Evolutionary conservation across 2,329 filamentous ascomycete genomes (phyloP).

Genomic region (Phaeosphaeria sp.): DNA sequence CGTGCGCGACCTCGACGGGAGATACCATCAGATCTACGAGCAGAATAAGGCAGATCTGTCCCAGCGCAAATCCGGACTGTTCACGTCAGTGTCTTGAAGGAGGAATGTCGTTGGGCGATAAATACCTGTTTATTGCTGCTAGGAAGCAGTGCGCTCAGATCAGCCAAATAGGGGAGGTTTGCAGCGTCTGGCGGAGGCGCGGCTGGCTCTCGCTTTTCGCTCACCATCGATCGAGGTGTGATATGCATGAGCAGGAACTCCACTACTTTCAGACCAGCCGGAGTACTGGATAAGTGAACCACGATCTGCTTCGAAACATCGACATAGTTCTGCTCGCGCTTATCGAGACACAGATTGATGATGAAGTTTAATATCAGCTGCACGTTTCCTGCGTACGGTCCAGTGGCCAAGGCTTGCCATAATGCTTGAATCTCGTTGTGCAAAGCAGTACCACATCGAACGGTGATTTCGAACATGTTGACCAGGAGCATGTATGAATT

Average conservation of each 20-base stretch:
- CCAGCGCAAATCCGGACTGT: conserved; percentile 82
- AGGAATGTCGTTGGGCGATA: background rate
- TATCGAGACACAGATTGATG: conserved; percentile 89
- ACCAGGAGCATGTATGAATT: conserved; percentile 94
- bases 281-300: conserved; percentile 89
- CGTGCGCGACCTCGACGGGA: conserved; percentile 78
- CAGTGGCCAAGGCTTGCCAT: conserved; percentile 95
- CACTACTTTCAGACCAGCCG: conserved; percentile 85
- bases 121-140: conserved; percentile 42
- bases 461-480: conserved; percentile 95
- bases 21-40: conserved; percentile 96
- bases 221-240: conserved; percentile 95
- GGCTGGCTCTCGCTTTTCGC: conserved; percentile 70
- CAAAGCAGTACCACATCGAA: conserved; percentile 83
- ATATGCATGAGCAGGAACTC: conserved; percentile 93
- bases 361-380: conserved; percentile 95
- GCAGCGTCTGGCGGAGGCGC: conserved; percentile 72
- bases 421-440: conserved; percentile 97
- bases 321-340: conserved; percentile 96
- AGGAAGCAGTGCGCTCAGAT: conserved; percentile 35
- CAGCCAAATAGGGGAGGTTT: conserved; percentile 86
- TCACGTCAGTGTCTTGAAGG: conserved; percentile 19
- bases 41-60: conserved; percentile 90
- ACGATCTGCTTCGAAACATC: conserved; percentile 98
- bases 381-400: conserved; percentile 91